Evolutionary conservation across 805 yeast genomes (phyloP), one percentile per base, ranked within the genome.

Genomic region (Tetrapisispora arboricola): DNA sequence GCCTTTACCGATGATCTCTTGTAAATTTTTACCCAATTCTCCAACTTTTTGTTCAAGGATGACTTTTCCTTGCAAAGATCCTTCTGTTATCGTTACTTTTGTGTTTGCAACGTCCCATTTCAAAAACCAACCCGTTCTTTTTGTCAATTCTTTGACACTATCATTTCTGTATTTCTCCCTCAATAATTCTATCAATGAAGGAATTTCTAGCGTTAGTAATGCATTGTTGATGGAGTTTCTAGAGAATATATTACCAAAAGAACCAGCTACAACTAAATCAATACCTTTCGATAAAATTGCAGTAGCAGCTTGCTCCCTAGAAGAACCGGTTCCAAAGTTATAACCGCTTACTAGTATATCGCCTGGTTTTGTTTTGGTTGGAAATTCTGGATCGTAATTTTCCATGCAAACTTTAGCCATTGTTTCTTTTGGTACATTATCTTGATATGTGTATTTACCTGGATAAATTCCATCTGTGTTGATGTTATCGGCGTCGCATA

Each of bases 351-450:
- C 76, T 42, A 92, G 75, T 51, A 92, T 87, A 63, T 92, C 99
- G 37, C 90, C 86, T 4, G 95, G 75, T 47, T 77, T 70, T 24
- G 94, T 84, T 70, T 86, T 88, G 24, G 65, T 47, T 43, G 83
- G 80, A 63, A 92, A 92, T 49, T 88, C 95, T 12, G 84, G 60
- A 63, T 92, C 99, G 65, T 92, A 92, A 68, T 92, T 92, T 66
- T 92, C 98, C 99, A 92, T 92, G 69, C 98, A 92, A 36, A 92
- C 98, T 64, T 90, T 84, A 27, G 98, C 98, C 99, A 92, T 92
- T 61, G 82, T 85, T 53, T 85, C 95, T 55, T 83, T 74, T 32
- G 96, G 75, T 36, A 92, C 92, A 59, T 92, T 97, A 63, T 92
- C 99, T 68, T 92, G 97, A 66, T 92, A 92, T 9, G 99, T 92